Evolutionary conservation across 2,329 filamentous ascomycete species (phyloP).

Genomic region (Aspergillus cejpii): DNA sequence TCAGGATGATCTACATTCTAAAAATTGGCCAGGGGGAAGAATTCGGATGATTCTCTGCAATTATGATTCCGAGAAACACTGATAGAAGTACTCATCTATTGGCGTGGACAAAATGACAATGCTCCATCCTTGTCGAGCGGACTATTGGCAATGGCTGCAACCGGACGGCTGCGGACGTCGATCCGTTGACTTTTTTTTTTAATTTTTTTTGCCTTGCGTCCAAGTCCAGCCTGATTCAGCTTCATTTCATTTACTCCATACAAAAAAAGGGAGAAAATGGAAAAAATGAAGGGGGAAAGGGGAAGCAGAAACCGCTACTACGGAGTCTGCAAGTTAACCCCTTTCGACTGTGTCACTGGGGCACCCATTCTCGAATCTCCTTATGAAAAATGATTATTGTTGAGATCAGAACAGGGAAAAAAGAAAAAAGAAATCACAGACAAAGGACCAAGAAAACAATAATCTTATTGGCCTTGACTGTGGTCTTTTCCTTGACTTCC

Average conservation of each 20-base stretch:
- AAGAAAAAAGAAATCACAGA: conserved; percentile 5
- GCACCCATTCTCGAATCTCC: conserved; percentile 3
- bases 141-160: conserved; percentile 35
- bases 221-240: conserved; percentile 25
- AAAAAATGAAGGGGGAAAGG: background rate
- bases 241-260: conserved; percentile 5
- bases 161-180: conserved; percentile 30
- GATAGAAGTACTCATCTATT: background rate
- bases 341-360: conserved; percentile 24
- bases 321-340: conserved; percentile 14
- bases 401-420: conserved; percentile 6
- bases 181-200: conserved; percentile 27
- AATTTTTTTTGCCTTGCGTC: conserved; percentile 28
- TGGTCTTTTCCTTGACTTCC: conserved; percentile 6
- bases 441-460: conserved; percentile 8
- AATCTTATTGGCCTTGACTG: conserved; percentile 5
- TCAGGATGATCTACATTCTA: background rate
- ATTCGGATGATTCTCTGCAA: no score
- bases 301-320: no score
- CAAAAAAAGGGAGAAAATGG: background rate
- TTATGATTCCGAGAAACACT: no score
- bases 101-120: conserved; percentile 7
- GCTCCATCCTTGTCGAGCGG: conserved; percentile 25
- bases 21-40: background rate
- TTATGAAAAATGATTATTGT: background rate